Conservation (phyloP, 768 basidiomycete species). For the Podaxis sp. region DNA sequence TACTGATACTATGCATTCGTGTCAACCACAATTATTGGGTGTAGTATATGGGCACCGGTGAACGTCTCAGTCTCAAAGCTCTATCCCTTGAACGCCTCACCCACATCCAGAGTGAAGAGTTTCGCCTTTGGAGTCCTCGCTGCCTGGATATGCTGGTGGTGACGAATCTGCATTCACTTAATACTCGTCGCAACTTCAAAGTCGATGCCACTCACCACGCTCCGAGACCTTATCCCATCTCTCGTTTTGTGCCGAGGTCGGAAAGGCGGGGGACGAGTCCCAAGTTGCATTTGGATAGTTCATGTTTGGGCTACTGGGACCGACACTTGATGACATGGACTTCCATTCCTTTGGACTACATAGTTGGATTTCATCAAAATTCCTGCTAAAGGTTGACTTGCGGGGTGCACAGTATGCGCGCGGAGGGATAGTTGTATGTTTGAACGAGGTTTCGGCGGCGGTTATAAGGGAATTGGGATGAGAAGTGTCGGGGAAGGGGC, state of each 20-base stretch:
- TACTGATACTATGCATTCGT: neutral
- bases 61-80: neutral
- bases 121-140: neutral
- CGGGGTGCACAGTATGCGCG: neutral
- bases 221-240: neutral
- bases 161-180: neutral
- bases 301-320: neutral
- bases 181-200: neutral
- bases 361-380: neutral
- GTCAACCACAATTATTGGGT: neutral
- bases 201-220: neutral
- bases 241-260: neutral
- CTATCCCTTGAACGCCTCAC: too few relatives aligned
- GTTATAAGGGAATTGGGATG: conserved; percentile 22
- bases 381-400: neutral
- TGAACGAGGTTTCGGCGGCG: conserved; percentile 17
- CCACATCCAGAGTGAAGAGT: too few relatives aligned
- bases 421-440: conserved; percentile 4
- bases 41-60: neutral
- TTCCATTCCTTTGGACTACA: neutral
- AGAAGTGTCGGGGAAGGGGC: conserved; percentile 15
- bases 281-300: neutral
- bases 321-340: neutral
- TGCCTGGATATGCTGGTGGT: neutral
- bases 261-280: neutral